Evolutionary conservation across 2,329 filamentous ascomycete species (phyloP), one percentile per base, ranked within the genome.

Genomic region (Hymenotorrendiella dingleyae): DNA sequence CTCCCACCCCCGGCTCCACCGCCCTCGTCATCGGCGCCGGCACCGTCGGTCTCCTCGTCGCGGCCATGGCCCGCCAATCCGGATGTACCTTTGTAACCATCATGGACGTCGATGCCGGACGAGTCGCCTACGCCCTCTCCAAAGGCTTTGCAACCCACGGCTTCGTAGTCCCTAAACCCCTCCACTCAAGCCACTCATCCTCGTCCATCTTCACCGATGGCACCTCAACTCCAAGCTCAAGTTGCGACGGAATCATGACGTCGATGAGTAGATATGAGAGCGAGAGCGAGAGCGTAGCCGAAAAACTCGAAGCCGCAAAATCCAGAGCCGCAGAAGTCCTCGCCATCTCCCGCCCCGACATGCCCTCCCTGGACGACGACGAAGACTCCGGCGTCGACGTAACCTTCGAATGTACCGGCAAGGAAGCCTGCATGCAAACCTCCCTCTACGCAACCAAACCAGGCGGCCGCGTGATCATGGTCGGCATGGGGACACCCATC

Each of bases 401-500:
- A 4, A 77, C 82, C 0, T 88, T 88, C 50, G 84, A 89, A 63
- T 88, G 84, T 58, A 88, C 84, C 0, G 84, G 84, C 21, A 85
- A 87, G 47, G 82, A 85, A 49, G 71, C 76, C 0, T 87, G 84
- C 60, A 80, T 86, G 65, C 84, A 87, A 59, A 82, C 82, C 2
- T 74, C 78, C n/a, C 76, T 89, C 16, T 88, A 84, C 53, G 81
- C 81, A 3, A 81, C 83, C 8, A 73, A 73, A 45, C 72, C 84
- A 0, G 85, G 84, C 20, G 84, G 84, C 14, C 82, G 81, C 54
- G 71, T 88, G 36, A 73, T 89, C 61, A 80, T 89, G 61, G 83
- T 90, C 19, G 85, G 84, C 40, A 89, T 89, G 84, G 85, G 85
- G 27, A 84, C 77, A 4, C 84, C 84, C 0, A 75, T 87, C 40